Evolutionary conservation across 2,329 filamentous ascomycete species (phyloP), one percentile per base, ranked within the genome.

Genomic region (Trichophyton mentagrophytes): DNA sequence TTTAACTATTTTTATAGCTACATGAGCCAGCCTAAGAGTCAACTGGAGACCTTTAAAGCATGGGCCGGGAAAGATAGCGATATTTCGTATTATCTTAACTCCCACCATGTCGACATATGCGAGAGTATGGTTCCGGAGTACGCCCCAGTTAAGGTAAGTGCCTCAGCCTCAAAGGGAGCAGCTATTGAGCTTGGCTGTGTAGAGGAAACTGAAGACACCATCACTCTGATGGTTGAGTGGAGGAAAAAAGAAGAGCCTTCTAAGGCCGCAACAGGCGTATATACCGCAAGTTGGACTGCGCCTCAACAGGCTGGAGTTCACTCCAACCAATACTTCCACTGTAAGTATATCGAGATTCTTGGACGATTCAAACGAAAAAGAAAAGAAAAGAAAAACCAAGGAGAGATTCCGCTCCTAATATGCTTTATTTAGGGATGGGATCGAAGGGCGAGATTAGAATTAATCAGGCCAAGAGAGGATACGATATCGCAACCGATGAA

Each of bases 1-100:
- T 96, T 96, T 84, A 96, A 95, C 80, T 96, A 96, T 80, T 96
- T 95, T 73, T 96, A 96, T 81, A 87, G 84, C 68, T 96, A 96
- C 82, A 95, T 96, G 90, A 89, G 85, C 57, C 90, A 96, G 79
- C 88, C 87, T 63, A 95, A 95, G 77, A 89, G 82, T 58, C 90
- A 95, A 77, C 82, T 96, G 56, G 88, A 95, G 79, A 96, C 90
- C 0, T 96, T 96, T 84, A 91, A 90, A 75, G 87, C 90, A 2
- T 96, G 90, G 90, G 91, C 91, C 0, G 91, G 91, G 65, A 85
- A 86, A 68, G 90, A 96, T 67, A 91, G 87, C 33, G 92, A 96
- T 73, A 96, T 96, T 68, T 91, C 87, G 8, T 96, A 96, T 79
- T 96, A 96, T 76, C 83, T 96, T 66, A 96, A 96, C 81, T 90